Evolutionary conservation across 441 rosid genomes (phyloP).

Genomic region (Pelargonium cotyledonis): DNA sequence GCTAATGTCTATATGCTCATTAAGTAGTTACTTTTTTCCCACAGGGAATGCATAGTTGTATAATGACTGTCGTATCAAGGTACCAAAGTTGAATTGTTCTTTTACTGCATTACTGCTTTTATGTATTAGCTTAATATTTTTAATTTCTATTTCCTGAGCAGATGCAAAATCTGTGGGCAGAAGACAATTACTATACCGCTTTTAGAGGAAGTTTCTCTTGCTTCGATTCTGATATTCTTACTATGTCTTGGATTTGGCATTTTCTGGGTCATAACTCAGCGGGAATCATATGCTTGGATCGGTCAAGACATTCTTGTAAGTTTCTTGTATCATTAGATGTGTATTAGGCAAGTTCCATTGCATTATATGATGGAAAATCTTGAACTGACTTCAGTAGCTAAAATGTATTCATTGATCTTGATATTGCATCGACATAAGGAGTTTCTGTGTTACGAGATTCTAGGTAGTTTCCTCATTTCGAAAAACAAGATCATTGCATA

Average conservation of each 20-base stretch:
- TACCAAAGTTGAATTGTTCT: constrained; percentile 18
- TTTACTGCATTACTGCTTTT: background rate
- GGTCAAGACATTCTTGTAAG: constrained; percentile 98
- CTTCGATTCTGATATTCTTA: constrained; percentile 54
- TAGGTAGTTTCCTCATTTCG: background rate
- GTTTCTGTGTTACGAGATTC: background rate
- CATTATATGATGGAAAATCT: background rate
- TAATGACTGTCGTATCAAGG: constrained; percentile 62
- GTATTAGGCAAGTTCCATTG: constrained; percentile 5
- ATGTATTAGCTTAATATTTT: constrained; percentile 5
- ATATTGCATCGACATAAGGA: background rate
- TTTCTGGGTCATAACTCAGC: constrained; percentile 65
- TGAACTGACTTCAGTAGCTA: background rate
- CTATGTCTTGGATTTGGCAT: constrained; percentile 57
- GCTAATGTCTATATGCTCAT: constrained; percentile 15
- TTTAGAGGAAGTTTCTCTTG: constrained; percentile 52
- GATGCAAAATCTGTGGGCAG: constrained; percentile 52
- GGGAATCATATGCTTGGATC: constrained; percentile 69
- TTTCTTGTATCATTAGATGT: constrained; percentile 15
- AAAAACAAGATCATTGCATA: background rate
- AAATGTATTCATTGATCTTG: background rate
- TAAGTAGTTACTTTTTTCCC: constrained; percentile 10
- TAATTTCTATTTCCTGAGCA: constrained; percentile 30
- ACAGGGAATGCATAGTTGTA: constrained; percentile 93
- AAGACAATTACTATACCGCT: constrained; percentile 57